These are phyloP conservation scores for Cryptosporidium baileyi DNA, from an alignment of 169 alveolate species.

Conservation along the genomic window DNA sequence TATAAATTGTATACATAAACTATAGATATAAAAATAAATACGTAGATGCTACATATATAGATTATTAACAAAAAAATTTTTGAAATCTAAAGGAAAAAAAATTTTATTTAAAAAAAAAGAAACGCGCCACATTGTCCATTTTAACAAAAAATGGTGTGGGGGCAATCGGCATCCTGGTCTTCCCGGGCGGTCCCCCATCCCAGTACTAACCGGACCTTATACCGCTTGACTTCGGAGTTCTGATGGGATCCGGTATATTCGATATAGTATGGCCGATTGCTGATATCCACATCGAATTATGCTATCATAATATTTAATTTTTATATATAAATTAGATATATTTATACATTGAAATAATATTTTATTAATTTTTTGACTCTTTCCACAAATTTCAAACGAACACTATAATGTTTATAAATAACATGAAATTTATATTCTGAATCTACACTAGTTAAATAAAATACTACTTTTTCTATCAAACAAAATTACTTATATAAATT, in stretches of 20 bases:
- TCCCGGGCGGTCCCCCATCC: slow-evolving; percentile 92
- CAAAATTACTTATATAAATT: no score
- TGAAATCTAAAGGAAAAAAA: neutral
- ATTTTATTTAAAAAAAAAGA: neutral
- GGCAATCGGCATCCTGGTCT: slow-evolving; percentile 83
- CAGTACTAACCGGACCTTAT: slow-evolving; percentile 87
- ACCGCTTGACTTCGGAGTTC: slow-evolving; percentile 91
- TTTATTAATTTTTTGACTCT: no score
- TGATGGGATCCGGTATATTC: slow-evolving; percentile 89
- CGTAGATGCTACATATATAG: neutral
- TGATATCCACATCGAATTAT: neutral
- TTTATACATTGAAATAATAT: neutral
- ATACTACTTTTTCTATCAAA: no score
- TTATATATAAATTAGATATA: neutral
- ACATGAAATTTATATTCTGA: no score
- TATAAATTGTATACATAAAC: no score
- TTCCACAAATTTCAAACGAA: no score
- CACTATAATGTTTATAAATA: no score
- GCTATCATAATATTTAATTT: neutral
- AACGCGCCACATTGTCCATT: neutral
- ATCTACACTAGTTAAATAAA: no score
- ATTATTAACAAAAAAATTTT: neutral
- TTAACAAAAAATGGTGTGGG: neutral
- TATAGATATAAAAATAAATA: no score
- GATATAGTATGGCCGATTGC: slow-evolving; percentile 88